Evolutionary conservation across 805 yeast species (phyloP), one percentile per base, ranked within the genome.

Genomic region (Lipomyces anomalus): DNA sequence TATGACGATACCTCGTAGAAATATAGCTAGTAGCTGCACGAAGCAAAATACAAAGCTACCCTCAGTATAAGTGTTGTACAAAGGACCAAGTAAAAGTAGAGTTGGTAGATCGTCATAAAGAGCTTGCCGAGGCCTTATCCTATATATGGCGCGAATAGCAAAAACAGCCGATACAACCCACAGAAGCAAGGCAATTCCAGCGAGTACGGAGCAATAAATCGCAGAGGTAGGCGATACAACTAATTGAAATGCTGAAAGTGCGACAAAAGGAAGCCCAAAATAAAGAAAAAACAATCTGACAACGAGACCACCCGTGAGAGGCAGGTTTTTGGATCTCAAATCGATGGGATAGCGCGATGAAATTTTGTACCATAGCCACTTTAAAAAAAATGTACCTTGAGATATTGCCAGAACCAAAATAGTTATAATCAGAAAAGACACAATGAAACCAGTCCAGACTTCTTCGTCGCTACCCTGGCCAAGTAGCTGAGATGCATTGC

Each of bases 381-480:
- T 26, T 4, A 47, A n/a, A 18, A 44, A 22, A 32, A 52, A 53
- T 4, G 35, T 16, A 20, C 36, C 3, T 38, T 53, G 53, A n/a
- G 48, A 30, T 9, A 57, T 33, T 20, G 46, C 38, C 13, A 54
- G 29, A 2, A 60, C 44, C 4, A 46, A 40, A 3, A 48, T 62
- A 11, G 47, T 40, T 22, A 59, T 38, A n/a, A 55, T 57, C 11
- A 63, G 44, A 21, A 61, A 44, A 61, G 62, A 63, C 13, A 64
- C 57, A 5, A 63, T 55, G 45, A 61, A 64, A 9, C 62, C 49
- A 4, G 65, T 58, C 68, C 69, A 65, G n/a, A 60, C 47, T 35
- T 65, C 68, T 13, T 28, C 29, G 23, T 53, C 60, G 20, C 38
- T 23, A 22, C 56, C 52, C 28, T 59, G 50, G 16, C 61, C 58